Percentiles rank a stretch among this genome's conserved stretches.
These are phyloP conservation scores for Heterobasidion parviporum DNA, from an alignment of 1,284 basidiomycete genomes.

Conservation along the genomic window DNA sequence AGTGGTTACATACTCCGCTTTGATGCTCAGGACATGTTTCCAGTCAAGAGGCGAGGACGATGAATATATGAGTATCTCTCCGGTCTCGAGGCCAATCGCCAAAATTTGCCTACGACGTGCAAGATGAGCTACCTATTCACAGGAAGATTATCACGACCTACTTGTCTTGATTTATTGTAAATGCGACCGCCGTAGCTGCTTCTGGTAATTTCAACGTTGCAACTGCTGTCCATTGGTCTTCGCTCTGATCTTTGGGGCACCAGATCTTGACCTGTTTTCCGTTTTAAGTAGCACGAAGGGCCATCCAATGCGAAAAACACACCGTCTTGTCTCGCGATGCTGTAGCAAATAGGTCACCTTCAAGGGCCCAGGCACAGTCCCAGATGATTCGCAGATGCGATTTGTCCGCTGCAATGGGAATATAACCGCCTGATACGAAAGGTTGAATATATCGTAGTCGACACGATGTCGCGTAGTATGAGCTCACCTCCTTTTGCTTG, in stretches of 20 bases:
- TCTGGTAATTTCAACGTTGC: conserved; percentile 53
- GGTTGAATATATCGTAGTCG: not conserved
- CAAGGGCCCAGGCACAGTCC: conserved; percentile 82
- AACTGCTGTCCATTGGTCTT: conserved; percentile 39
- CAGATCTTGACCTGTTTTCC: conserved; percentile 66
- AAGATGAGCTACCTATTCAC: not conserved
- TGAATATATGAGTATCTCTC: conserved; percentile 52
- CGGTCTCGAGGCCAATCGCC: conserved; percentile 68
- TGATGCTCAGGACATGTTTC: conserved; percentile 36
- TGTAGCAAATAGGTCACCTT: conserved; percentile 79
- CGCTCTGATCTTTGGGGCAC: conserved; percentile 26
- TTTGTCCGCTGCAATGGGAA: conserved; percentile 63
- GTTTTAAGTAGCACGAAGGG: not conserved
- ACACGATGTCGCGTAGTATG: not conserved
- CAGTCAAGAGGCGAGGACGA: conserved; percentile 36
- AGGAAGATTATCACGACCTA: conserved; percentile 17
- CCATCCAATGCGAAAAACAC: conserved; percentile 12
- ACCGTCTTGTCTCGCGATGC: conserved; percentile 96
- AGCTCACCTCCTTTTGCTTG: conserved; percentile 28
- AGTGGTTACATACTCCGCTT: conserved; percentile 33
- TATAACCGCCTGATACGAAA: conserved; percentile 34
- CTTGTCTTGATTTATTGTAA: conserved; percentile 37
- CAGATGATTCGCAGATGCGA: conserved; percentile 92
- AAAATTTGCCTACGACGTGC: conserved; percentile 40
- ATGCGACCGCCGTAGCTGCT: conserved; percentile 67